These are phyloP conservation scores for Fusarium kyushuense DNA, from an alignment of 2,329 filamentous ascomycete genomes.

Conservation along the genomic window DNA sequence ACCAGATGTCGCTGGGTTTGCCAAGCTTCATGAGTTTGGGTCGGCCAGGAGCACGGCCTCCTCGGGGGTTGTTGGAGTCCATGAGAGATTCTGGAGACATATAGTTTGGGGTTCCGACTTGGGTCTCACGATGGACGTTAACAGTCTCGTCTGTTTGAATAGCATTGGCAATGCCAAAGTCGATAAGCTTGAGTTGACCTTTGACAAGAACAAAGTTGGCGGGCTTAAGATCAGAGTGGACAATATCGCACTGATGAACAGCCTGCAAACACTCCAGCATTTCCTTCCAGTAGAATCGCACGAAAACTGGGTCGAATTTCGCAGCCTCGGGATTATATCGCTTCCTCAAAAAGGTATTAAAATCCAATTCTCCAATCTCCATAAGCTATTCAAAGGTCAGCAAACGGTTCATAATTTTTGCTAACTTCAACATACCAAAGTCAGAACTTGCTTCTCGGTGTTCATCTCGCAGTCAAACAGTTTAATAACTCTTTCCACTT, in stretches of 20 bases:
- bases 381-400: slow-evolving; percentile 73
- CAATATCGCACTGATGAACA: slow-evolving; percentile 90
- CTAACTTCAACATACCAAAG: slow-evolving; percentile 71
- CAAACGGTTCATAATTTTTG: not conserved
- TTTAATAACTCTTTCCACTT: slow-evolving; percentile 90
- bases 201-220: slow-evolving; percentile 96
- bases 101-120: slow-evolving; percentile 97
- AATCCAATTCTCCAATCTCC: slow-evolving; percentile 96
- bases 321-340: slow-evolving; percentile 78
- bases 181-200: slow-evolving; percentile 92
- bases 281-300: slow-evolving; percentile 99
- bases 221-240: slow-evolving; percentile 96
- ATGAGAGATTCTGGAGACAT: slow-evolving; percentile 97
- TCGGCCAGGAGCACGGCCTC: slow-evolving; percentile 55
- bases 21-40: slow-evolving; percentile 93
- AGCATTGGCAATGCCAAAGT: slow-evolving; percentile 98
- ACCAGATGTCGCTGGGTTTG: slow-evolving; percentile 97
- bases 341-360: slow-evolving; percentile 85
- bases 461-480: slow-evolving; percentile 95
- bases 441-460: slow-evolving; percentile 87
- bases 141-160: slow-evolving; percentile 96
- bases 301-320: slow-evolving; percentile 87
- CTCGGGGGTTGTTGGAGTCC: slow-evolving; percentile 79
- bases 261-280: slow-evolving; percentile 96
- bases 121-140: slow-evolving; percentile 95